Evolutionary conservation across 805 yeast genomes (phyloP).

Genomic region (Torulaspora indica): DNA sequence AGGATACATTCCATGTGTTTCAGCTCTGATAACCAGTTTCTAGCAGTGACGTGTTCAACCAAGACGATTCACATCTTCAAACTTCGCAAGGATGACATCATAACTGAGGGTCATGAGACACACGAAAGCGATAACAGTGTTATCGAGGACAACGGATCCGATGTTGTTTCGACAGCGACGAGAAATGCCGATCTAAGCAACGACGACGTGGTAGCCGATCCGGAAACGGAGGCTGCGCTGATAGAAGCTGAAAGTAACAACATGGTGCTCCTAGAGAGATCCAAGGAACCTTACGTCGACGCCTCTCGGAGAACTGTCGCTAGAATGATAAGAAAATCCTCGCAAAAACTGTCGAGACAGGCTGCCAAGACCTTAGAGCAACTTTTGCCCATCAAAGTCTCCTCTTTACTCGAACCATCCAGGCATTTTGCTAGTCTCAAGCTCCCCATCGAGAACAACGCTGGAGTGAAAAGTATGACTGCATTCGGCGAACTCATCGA

Average conservation of each 20-base stretch:
- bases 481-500: slow-evolving; percentile 37
- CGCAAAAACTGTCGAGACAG: slow-evolving; percentile 68
- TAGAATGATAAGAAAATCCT: slow-evolving; percentile 67
- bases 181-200: slow-evolving; percentile 15
- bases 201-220: slow-evolving; percentile 25
- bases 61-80: slow-evolving; percentile 92
- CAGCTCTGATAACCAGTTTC: slow-evolving; percentile 59
- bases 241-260: slow-evolving; percentile 18
- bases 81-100: slow-evolving; percentile 37
- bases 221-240: slow-evolving; percentile 22
- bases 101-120: slow-evolving; percentile 10
- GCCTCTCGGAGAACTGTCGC: slow-evolving; percentile 68
- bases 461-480: slow-evolving; percentile 23
- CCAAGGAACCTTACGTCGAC: slow-evolving; percentile 63
- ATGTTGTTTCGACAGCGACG: slow-evolving; percentile 11
- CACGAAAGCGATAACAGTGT: slow-evolving; percentile 39
- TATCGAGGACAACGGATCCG: slow-evolving; percentile 32
- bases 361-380: slow-evolving; percentile 89
- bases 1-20: slow-evolving; percentile 72
- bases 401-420: slow-evolving; percentile 81
- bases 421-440: slow-evolving; percentile 89
- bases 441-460: slow-evolving; percentile 44
- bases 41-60: slow-evolving; percentile 83
- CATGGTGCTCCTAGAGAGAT: slow-evolving; percentile 9
- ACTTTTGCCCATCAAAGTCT: slow-evolving; percentile 69